Evolutionary conservation across 768 basidiomycete species (phyloP).

Genomic region (Boletus bicolor): DNA sequence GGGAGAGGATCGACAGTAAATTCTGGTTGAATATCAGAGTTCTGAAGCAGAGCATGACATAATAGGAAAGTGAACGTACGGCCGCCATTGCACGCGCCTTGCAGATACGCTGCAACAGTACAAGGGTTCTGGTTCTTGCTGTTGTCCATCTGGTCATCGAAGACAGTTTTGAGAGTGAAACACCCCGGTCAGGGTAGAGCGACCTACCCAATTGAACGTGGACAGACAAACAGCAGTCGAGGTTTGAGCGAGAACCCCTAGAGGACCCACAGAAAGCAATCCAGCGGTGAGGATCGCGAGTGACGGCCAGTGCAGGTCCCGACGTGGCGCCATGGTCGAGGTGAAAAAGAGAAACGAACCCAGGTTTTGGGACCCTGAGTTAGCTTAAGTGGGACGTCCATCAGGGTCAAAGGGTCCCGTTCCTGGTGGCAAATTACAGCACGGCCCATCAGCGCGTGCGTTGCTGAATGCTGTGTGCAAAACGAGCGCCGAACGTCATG

Average conservation of each 20-base stretch:
- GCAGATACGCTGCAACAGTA: conserved; percentile 40
- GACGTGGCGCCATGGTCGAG: conserved; percentile 8
- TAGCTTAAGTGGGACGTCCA: background rate
- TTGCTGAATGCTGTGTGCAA: background rate
- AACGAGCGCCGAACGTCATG: background rate
- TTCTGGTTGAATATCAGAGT: conserved; percentile 28
- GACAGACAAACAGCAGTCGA: conserved; percentile 21
- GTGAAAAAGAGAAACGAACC: background rate
- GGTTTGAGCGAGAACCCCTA: conserved; percentile 20
- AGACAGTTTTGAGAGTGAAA: background rate
- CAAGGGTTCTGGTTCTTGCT: conserved; percentile 48
- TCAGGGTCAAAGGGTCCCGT: background rate
- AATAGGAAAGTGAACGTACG: conserved; percentile 31
- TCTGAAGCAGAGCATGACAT: conserved; percentile 6
- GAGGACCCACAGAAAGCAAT: conserved; percentile 18
- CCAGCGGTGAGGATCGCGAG: conserved; percentile 17
- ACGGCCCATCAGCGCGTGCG: background rate
- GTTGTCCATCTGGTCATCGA: conserved; percentile 34
- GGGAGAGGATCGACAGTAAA: conserved; percentile 40
- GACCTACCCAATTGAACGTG: conserved; percentile 29
- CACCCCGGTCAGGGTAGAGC: too few species aligned
- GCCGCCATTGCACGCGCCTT: conserved; percentile 41
- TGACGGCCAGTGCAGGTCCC: conserved; percentile 8
- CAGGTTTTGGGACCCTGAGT: background rate
- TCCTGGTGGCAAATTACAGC: conserved; percentile 16